Evolutionary conservation across 2,329 filamentous ascomycete genomes (phyloP).

Genomic region (Pseudopithomyces chartarum): DNA sequence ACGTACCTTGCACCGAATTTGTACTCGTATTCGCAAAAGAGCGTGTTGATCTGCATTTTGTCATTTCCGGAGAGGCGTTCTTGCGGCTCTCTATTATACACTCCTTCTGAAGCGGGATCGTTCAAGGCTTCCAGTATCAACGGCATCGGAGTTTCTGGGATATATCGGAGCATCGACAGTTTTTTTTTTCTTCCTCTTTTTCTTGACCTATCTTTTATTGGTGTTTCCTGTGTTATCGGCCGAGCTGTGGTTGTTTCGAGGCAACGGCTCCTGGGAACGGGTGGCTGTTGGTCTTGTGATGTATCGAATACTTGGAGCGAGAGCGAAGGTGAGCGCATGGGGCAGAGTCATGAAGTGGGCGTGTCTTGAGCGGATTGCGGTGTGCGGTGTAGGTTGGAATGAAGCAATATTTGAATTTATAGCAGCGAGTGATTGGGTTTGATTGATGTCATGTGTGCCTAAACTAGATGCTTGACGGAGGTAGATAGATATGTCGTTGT

Average conservation of each 20-base stretch:
- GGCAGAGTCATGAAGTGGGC: slow-evolving; percentile 8
- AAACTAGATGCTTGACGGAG: background rate
- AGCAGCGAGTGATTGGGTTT: slow-evolving; percentile 7
- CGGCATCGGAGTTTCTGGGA: slow-evolving; percentile 16
- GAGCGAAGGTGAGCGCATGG: slow-evolving; percentile 1
- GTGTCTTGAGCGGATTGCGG: slow-evolving; percentile 9
- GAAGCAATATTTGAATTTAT: slow-evolving; percentile 19
- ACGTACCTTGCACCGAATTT: slow-evolving; percentile 4
- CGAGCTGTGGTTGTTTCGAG: background rate
- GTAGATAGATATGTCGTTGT: background rate
- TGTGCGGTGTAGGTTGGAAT: slow-evolving; percentile 4
- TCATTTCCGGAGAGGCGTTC: slow-evolving; percentile 23
- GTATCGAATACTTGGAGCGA: background rate
- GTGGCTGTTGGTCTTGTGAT: background rate
- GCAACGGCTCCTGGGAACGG: background rate
- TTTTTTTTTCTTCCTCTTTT: no score
- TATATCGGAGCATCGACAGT: slow-evolving; percentile 5
- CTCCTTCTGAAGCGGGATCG: slow-evolving; percentile 32
- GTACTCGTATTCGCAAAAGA: slow-evolving; percentile 16
- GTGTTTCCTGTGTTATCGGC: slow-evolving; percentile 3
- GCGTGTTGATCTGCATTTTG: slow-evolving; percentile 15
- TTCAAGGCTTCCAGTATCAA: slow-evolving; percentile 13
- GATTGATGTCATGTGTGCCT: no score
- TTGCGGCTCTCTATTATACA: slow-evolving; percentile 32
- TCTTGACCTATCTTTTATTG: slow-evolving; percentile 10